These are phyloP conservation scores for Pyrenochaeta sp. DNA, from an alignment of 2,329 filamentous ascomycete genomes.

Conservation along the genomic window DNA sequence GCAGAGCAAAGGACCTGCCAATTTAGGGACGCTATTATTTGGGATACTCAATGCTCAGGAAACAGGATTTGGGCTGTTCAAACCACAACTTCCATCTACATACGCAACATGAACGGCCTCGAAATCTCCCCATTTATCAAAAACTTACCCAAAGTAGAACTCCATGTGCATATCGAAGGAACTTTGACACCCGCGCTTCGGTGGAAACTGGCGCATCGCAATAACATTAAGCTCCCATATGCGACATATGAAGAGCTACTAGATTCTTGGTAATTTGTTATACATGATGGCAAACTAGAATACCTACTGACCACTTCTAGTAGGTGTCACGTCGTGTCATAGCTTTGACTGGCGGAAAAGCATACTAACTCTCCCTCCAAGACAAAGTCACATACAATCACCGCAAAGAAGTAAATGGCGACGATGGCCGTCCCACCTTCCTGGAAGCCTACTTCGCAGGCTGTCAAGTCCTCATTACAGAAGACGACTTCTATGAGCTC, in stretches of 20 bases:
- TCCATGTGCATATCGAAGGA: constrained; percentile 60
- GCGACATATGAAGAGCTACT: constrained; percentile 11
- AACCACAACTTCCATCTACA: not conserved
- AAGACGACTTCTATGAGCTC: constrained; percentile 53
- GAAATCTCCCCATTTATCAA: constrained; percentile 16
- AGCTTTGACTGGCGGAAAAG: not conserved
- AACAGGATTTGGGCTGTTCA: not conserved
- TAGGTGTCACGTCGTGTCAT: not conserved
- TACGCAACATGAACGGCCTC: constrained; percentile 10
- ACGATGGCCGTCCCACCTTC: constrained; percentile 36
- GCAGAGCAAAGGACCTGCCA: not conserved
- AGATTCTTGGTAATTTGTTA: constrained; percentile 11
- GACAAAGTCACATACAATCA: constrained; percentile 24
- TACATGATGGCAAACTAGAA: not conserved
- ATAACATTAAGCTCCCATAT: constrained; percentile 27
- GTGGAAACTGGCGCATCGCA: constrained; percentile 54
- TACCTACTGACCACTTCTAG: not conserved
- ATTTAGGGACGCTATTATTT: not conserved
- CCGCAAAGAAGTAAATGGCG: constrained; percentile 21
- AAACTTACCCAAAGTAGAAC: constrained; percentile 55
- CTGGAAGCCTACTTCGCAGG: constrained; percentile 34
- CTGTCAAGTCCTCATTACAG: constrained; percentile 45
- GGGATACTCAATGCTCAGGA: not conserved
- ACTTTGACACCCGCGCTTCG: constrained; percentile 53
- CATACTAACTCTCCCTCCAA: not conserved